These are phyloP conservation scores for Oehlia diaphana DNA, from an alignment of 192 early-diverging fungal species.

Conservation along the genomic window DNA sequence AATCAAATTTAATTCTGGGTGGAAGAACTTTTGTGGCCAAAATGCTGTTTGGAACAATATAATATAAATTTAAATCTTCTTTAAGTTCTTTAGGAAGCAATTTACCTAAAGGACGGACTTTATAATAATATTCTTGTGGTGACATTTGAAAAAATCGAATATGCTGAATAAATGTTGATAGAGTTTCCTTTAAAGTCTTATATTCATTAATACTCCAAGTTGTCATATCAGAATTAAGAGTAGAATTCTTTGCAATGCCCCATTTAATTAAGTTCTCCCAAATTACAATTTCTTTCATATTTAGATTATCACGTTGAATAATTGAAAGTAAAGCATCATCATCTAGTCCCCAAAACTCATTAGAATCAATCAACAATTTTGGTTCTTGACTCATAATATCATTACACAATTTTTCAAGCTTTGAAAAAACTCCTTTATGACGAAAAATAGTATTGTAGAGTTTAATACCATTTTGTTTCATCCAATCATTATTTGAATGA, in stretches of 20 bases:
- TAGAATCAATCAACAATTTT: not conserved
- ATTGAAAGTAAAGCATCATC: no score
- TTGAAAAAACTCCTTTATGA: not conserved
- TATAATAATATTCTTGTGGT: no score
- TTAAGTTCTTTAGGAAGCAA: no score
- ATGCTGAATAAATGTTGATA: not conserved
- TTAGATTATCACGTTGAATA: no score
- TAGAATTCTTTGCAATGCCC: constrained; percentile 1
- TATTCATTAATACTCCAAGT: not conserved
- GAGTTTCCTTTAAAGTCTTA: not conserved
- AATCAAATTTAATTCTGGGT: not conserved
- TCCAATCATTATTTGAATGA: not conserved
- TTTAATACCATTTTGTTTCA: not conserved
- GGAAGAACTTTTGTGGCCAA: not conserved
- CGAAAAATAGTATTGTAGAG: not conserved
- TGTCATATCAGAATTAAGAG: not conserved
- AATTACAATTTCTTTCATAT: no score
- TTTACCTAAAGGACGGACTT: no score
- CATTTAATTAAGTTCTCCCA: not conserved
- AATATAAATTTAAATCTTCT: not conserved
- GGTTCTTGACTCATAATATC: not conserved
- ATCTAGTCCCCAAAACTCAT: not conserved
- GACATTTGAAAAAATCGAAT: no score
- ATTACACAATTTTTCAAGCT: constrained; percentile 3
- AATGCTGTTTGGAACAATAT: not conserved